Conservation (phyloP, 169 alveolate genomes). For the Plasmodium vivax region DNA sequence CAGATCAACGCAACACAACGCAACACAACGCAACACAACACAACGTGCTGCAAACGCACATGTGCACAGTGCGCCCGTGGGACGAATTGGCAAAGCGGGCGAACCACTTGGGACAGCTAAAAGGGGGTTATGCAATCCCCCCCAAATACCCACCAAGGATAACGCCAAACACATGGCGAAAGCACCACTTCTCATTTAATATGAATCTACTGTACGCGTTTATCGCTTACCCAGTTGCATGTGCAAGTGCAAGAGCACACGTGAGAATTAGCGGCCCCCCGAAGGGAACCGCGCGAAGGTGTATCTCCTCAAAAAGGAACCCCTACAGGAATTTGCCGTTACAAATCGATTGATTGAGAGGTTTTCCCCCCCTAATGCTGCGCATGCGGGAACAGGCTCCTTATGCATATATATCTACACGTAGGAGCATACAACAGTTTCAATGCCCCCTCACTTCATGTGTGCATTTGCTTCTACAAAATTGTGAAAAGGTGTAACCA, state of each 20-base stretch:
- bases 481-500: background rate
- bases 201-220: background rate
- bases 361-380: background rate
- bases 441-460: background rate
- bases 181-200: background rate
- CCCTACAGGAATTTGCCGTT: background rate
- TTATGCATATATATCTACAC: background rate
- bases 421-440: background rate
- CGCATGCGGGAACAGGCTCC: background rate
- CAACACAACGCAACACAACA: background rate
- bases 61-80: background rate
- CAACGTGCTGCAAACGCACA: background rate
- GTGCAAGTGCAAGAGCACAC: background rate
- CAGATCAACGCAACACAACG: background rate
- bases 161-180: background rate
- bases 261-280: background rate
- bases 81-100: background rate
- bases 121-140: background rate
- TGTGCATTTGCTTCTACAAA: background rate
- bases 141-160: background rate
- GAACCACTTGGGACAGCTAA: background rate
- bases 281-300: background rate
- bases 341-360: background rate
- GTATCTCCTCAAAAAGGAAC: background rate
- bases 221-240: background rate